Conservation (phyloP, 2,329 filamentous ascomycete species). For the Onygenales sp. region DNA sequence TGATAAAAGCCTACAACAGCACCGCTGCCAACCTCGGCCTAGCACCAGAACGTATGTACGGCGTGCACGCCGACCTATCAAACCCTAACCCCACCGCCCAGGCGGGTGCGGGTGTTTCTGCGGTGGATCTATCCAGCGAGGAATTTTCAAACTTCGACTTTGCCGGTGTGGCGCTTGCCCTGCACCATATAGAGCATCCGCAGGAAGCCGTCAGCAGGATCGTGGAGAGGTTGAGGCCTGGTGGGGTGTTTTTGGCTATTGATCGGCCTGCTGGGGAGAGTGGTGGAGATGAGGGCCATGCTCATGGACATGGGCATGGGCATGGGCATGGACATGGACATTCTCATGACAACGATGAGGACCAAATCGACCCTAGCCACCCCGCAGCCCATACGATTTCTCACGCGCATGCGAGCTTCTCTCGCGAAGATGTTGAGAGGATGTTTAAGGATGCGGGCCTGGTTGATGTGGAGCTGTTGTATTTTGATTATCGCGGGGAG, state of each 20-base stretch:
- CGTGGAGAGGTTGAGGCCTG: conserved; percentile 8
- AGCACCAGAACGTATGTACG: conserved; percentile 7
- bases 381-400: conserved; percentile 9
- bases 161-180: conserved; percentile 6
- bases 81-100: neutral
- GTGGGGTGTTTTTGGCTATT: conserved; percentile 9
- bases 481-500: conserved; percentile 8
- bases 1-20: conserved; percentile 10
- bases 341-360: neutral
- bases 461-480: conserved; percentile 4
- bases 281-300: neutral
- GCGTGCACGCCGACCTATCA: conserved; percentile 7
- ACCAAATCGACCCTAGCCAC: neutral
- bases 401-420: conserved; percentile 7
- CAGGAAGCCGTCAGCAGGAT: conserved; percentile 3
- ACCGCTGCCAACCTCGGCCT: conserved; percentile 4
- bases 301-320: neutral
- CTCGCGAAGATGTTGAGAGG: conserved; percentile 3
- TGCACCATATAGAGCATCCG: conserved; percentile 11
- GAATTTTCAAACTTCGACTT: conserved; percentile 13
- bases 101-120: neutral
- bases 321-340: neutral
- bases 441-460: conserved; percentile 5
- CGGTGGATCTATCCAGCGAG: neutral
- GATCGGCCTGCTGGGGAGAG: conserved; percentile 7